phyloP scores from a whole-genome alignment of 805 yeast genomes.

The Brettanomyces anomalus region DNA sequence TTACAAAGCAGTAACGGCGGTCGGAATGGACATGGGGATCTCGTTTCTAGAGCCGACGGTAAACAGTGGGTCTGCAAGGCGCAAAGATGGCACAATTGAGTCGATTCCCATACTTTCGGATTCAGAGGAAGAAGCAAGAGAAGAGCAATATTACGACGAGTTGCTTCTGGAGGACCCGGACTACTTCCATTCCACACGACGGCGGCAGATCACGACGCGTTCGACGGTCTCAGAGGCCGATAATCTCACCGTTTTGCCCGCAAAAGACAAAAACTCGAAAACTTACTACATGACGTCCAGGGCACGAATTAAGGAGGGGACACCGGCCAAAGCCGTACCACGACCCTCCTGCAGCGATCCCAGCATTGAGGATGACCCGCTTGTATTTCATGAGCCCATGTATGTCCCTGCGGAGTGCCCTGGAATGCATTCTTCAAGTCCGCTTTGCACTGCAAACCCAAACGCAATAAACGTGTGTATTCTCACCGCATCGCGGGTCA shows the following conservation, averaged over 20 bases:
- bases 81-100: not conserved
- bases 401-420: not conserved
- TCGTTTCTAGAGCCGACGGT: not conserved
- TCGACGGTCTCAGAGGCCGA: constrained; percentile 4
- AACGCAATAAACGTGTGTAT: not conserved
- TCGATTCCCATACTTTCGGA: constrained; percentile 5
- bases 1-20: not conserved
- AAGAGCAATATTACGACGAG: constrained; percentile 2
- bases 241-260: constrained; percentile 1
- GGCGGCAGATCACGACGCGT: constrained; percentile 2
- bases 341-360: not conserved
- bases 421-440: no score
- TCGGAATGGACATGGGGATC: no score
- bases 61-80: not conserved
- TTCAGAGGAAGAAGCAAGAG: constrained; percentile 4
- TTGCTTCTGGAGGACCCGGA: constrained; percentile 3
- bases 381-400: not conserved
- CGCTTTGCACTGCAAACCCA: no score
- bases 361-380: constrained; percentile 1
- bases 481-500: constrained; percentile 1
- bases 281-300: not conserved
- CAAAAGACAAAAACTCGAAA: not conserved
- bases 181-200: not conserved
- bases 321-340: not conserved
- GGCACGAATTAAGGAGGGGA: not conserved